phyloP scores from a whole-genome alignment of 2,329 filamentous ascomycete species.

The Calonectria leucothoes region DNA sequence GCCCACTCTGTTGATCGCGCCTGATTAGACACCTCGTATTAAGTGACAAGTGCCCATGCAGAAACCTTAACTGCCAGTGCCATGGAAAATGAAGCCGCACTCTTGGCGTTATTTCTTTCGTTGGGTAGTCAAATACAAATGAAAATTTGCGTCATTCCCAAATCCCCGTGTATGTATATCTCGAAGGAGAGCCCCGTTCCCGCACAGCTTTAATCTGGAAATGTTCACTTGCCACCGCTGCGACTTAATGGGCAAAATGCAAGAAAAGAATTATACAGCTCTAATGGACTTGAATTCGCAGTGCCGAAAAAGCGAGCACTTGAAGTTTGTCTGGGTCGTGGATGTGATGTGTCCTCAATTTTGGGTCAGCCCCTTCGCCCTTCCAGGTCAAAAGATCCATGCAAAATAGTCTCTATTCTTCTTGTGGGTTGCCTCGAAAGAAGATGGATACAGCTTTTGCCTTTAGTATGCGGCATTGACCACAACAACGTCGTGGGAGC shows the following conservation, averaged over 20 bases:
- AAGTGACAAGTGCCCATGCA: background rate
- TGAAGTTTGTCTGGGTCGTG: background rate
- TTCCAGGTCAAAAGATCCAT: background rate
- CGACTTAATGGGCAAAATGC: background rate
- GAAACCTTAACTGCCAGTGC: background rate
- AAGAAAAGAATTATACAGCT: background rate
- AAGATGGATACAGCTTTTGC: background rate
- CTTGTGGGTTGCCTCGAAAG: background rate
- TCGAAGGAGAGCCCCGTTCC: no score
- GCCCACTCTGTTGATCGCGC: background rate
- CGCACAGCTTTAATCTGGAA: no score
- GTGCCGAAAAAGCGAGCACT: background rate
- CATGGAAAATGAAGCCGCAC: no score
- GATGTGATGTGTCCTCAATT: background rate
- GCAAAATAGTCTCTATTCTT: background rate
- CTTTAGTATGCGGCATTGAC: background rate
- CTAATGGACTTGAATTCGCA: background rate
- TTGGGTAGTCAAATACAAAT: background rate
- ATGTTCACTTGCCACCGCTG: no score
- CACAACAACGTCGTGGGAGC: background rate
- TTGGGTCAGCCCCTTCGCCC: background rate
- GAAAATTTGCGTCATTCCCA: background rate
- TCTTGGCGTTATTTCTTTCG: background rate
- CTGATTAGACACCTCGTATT: background rate
- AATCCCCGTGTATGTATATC: no score